phyloP scores from a whole-genome alignment of 164 flowering plant genomes.

The Macadamia integrifolia region DNA sequence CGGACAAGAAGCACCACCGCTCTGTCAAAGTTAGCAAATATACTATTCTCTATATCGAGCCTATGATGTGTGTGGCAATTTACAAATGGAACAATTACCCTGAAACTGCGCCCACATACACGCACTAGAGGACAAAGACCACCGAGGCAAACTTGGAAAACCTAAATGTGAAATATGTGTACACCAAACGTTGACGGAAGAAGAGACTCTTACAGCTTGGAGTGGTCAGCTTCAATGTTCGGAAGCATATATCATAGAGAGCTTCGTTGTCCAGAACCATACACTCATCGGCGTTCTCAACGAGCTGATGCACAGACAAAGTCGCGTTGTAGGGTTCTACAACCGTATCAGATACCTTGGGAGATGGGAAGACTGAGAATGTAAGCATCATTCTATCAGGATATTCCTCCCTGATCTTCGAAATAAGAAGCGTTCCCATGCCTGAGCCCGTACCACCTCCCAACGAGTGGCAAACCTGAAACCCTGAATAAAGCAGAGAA shows the following conservation, averaged over 20 bases:
- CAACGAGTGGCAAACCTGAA: slow-evolving; percentile 46
- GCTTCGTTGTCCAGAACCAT: slow-evolving; percentile 50
- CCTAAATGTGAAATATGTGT: too few relatives aligned
- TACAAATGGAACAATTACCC: too few relatives aligned
- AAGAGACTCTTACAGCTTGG: slow-evolving; percentile 31
- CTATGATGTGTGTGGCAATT: too few relatives aligned
- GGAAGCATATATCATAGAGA: slow-evolving; percentile 44
- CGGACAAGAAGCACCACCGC: too few relatives aligned
- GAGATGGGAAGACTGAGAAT: slow-evolving; percentile 43
- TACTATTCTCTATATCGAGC: too few relatives aligned
- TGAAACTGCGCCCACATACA: too few relatives aligned
- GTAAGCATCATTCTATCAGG: slow-evolving; percentile 51
- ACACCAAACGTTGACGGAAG: background rate
- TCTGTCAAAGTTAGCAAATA: too few relatives aligned
- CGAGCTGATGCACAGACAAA: slow-evolving; percentile 45
- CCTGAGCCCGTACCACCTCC: slow-evolving; percentile 55
- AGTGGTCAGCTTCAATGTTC: slow-evolving; percentile 44
- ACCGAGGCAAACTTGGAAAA: too few relatives aligned
- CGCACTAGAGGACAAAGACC: too few relatives aligned
- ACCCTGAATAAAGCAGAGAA: slow-evolving; percentile 18
- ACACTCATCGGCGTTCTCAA: slow-evolving; percentile 46
- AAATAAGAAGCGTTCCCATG: slow-evolving; percentile 42
- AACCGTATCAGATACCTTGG: slow-evolving; percentile 43
- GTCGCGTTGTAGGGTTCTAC: slow-evolving; percentile 49
- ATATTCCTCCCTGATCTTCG: slow-evolving; percentile 43